phyloP scores from a whole-genome alignment of 352 stramenopile genomes.

The Globisporangium lucens region DNA sequence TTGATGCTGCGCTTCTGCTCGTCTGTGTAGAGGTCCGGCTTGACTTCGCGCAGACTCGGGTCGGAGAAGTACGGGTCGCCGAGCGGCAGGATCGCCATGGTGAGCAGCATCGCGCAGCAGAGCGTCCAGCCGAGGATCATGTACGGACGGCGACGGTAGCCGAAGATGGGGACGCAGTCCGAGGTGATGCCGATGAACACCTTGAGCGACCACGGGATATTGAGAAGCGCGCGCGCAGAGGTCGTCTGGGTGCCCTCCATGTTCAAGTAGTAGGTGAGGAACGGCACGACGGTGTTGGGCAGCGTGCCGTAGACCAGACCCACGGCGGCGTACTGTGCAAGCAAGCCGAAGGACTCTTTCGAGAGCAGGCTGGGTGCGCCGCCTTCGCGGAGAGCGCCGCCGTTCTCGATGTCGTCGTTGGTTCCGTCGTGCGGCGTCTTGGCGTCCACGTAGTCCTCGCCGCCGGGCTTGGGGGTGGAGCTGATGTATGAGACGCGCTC shows the following conservation, averaged over 20 bases:
- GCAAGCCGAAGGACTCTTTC: slow-evolving; percentile 35
- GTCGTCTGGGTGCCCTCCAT: slow-evolving; percentile 39
- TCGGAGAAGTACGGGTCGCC: slow-evolving; percentile 42
- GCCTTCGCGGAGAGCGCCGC: slow-evolving; percentile 39
- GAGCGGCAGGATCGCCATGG: slow-evolving; percentile 38
- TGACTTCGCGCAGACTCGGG: slow-evolving; percentile 26
- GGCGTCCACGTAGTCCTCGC: slow-evolving; percentile 1
- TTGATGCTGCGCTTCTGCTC: slow-evolving; percentile 31
- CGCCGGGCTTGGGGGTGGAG: background rate
- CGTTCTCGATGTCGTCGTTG: slow-evolving; percentile 30
- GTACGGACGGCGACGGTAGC: slow-evolving; percentile 51
- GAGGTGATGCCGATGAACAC: slow-evolving; percentile 51
- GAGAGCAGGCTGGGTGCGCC: slow-evolving; percentile 31
- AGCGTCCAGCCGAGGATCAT: slow-evolving; percentile 53
- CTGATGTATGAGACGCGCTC: slow-evolving; percentile 12
- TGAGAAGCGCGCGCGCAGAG: slow-evolving; percentile 37
- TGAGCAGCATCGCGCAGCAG: slow-evolving; percentile 32
- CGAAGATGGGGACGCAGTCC: slow-evolving; percentile 46
- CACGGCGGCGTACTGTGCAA: slow-evolving; percentile 48
- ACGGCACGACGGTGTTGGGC: slow-evolving; percentile 40
- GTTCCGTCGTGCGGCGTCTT: background rate
- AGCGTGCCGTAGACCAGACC: slow-evolving; percentile 41
- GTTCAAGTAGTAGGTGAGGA: slow-evolving; percentile 49
- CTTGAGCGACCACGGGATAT: slow-evolving; percentile 55
- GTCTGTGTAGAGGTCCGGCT: slow-evolving; percentile 25